Base-by-base conservation (phyloP, 2,329 filamentous ascomycete species). In the Aspergillus intermedius region DNA sequence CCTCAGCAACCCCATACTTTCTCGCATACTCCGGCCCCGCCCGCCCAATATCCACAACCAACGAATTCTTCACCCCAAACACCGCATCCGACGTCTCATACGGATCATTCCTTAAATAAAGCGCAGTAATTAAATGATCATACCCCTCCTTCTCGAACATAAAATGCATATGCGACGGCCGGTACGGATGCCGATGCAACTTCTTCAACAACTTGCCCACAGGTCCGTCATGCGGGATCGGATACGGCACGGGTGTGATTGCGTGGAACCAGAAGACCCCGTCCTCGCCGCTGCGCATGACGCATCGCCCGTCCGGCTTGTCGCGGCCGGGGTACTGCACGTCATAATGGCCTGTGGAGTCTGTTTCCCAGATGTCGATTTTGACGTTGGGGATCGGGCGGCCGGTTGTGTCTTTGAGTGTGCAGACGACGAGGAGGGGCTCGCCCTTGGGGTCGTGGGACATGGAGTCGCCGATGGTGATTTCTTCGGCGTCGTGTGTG, bases 341-440 rank as follows among this genome's bases (percentile, higher is more conserved):
- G 62, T 93, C 88, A 64, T 93, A 93, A 60, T 84, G 81, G 8
- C 88, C 88, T n/a, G 81, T 80, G 50, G 79, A 83, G 64, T 91
- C 88, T 7, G 87, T 89, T 71, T 91, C 87, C 88, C 88, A 93
- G 55, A 93, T 84, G 66, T 93, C 87, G 53, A 91, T 78, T 63
- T 83, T 87, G 25, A 84, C 86, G 42, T 74, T 81, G 1, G 71
- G 53, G 25, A 93, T 74, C 0, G 87, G 83, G 1, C 73, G 74
- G 0, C 86, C 86, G 1, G 68, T 37, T 0, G 79, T 80, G 64
- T 89, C 84, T 53, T 78, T 81, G 49, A 91, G 72, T 0, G 77
- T 85, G 72, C 87, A 90, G n/a, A 89, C 64, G 4, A 87, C 84
- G 12, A 91, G 77, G 54, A 88, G 78, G 0, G 84, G 80, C 56